phyloP scores from a whole-genome alignment of 2,329 filamentous ascomycete genomes.

The Trichocomaceae sp. region DNA sequence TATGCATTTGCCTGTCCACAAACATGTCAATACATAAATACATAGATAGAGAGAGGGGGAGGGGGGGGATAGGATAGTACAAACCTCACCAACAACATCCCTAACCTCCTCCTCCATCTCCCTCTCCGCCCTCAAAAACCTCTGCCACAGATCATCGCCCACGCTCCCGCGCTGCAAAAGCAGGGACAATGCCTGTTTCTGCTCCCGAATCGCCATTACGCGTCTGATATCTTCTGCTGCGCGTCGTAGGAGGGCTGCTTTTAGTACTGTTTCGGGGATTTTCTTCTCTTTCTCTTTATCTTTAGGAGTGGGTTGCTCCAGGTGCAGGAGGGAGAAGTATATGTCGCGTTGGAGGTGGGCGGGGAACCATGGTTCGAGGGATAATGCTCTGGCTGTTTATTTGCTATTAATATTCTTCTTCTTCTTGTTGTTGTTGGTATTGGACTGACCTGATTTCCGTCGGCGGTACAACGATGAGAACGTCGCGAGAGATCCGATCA shows the following conservation, averaged over 20 bases:
- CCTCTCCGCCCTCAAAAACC: slow-evolving; percentile 86
- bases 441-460: slow-evolving; percentile 69
- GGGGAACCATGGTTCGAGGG: slow-evolving; percentile 90
- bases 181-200: slow-evolving; percentile 78
- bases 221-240: slow-evolving; percentile 90
- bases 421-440: too few species aligned
- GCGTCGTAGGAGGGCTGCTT: slow-evolving; percentile 79
- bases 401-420: too few species aligned
- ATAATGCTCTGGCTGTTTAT: slow-evolving; percentile 63
- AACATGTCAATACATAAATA: not conserved
- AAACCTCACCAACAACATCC: slow-evolving; percentile 87
- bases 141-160: slow-evolving; percentile 91
- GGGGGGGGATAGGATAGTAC: slow-evolving; percentile 25
- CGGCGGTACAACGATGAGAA: slow-evolving; percentile 92
- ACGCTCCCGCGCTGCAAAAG: slow-evolving; percentile 86
- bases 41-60: not conserved
- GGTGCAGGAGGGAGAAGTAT: slow-evolving; percentile 85
- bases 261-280: slow-evolving; percentile 77
- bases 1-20: slow-evolving; percentile 80
- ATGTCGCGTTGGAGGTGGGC: slow-evolving; percentile 87
- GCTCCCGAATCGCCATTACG: slow-evolving; percentile 78
- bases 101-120: slow-evolving; percentile 95
- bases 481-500: slow-evolving; percentile 79
- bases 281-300: slow-evolving; percentile 51
- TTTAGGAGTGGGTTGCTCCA: slow-evolving; percentile 50